Evolutionary conservation across 305 asterid species (phyloP), one percentile per base, ranked within the genome.

Genomic region (Fraxinus albicans): DNA sequence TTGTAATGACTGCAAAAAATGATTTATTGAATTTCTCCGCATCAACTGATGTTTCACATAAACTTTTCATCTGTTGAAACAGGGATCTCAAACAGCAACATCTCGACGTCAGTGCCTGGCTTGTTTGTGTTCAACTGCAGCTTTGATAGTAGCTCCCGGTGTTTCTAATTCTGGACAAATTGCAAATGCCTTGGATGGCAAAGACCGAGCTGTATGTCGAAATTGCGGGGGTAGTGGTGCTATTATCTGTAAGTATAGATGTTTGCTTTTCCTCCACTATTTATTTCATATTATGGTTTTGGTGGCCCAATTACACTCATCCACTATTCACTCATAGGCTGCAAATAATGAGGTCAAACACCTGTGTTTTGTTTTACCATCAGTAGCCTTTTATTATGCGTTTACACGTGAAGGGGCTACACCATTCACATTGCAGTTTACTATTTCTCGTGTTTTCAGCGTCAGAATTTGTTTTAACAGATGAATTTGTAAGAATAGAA

Each of bases 211-310:
- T 23, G 95, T 81, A 8, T 96, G 98, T 87, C 97, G 96, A 65
- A 96, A 96, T 65, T 96, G 99, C 77, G 86, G 90, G 83, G 99
- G 98, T 84, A 93, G 95, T 80, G 99, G 99, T n/a, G 98, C 99
- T 79, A 79, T 96, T 70, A 91, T 96, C 69, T 96, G 98, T 96
- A 85, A 88, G 98, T 92, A 33, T 67, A 63, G 12, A 73, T 2
- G 3, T 0, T 84, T 63, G 8, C 67, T 9, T 75, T 40, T 82
- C 0, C 53, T 7, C 60, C 3, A 42, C 35, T 3, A 0, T 53
- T 74, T 63, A 3, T 40, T 69, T 9, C 31, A 63, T 53, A 8
- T 58, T 34, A 31, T 40, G 7, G 3, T 55, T 67, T 29, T 67
- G 34, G 10, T 73, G 4, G 6, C 6, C 27, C 63, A 4, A 17